phyloP scores from a whole-genome alignment of 139 green algal genomes.

The Chlorella sp. region DNA sequence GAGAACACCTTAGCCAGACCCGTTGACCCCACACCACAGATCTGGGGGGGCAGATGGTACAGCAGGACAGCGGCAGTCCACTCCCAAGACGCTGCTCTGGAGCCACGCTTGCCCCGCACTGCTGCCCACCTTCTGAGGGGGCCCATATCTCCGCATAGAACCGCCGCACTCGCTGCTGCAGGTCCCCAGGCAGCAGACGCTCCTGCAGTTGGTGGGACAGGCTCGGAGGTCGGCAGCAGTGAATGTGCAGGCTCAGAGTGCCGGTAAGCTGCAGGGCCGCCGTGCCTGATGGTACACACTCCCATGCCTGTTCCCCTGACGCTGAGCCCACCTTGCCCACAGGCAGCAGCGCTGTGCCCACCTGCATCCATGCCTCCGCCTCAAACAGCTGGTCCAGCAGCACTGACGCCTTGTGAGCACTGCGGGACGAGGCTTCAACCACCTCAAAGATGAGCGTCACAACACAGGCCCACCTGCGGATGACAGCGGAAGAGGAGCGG shows the following conservation, averaged over 20 bases:
- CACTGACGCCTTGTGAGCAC: background rate
- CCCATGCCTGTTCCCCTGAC: too few species aligned
- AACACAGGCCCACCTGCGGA: background rate
- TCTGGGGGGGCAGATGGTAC: too few species aligned
- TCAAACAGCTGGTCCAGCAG: conserved; percentile 5
- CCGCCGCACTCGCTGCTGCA: background rate
- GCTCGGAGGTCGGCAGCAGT: background rate
- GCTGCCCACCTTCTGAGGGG: background rate
- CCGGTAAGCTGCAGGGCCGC: too few species aligned
- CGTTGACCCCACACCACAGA: too few species aligned
- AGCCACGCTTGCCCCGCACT: too few species aligned
- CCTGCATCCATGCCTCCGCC: conserved; percentile 2
- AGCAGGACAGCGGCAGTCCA: too few species aligned
- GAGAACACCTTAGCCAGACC: too few species aligned
- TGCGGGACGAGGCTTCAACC: background rate
- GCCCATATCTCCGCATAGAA: background rate
- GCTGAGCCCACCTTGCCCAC: too few species aligned
- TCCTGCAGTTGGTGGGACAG: background rate
- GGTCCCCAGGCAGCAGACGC: background rate
- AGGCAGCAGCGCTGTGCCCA: too few species aligned
- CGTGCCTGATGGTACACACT: too few species aligned
- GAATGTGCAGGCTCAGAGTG: too few species aligned
- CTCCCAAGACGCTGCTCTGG: too few species aligned
- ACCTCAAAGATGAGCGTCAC: conserved; percentile 14
- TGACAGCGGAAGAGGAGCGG: background rate